Percentiles rank a stretch among this genome's conserved stretches.
Evolutionary conservation across 2,329 filamentous ascomycete species (phyloP).

Genomic region (Ophidiomyces ophidiicola): DNA sequence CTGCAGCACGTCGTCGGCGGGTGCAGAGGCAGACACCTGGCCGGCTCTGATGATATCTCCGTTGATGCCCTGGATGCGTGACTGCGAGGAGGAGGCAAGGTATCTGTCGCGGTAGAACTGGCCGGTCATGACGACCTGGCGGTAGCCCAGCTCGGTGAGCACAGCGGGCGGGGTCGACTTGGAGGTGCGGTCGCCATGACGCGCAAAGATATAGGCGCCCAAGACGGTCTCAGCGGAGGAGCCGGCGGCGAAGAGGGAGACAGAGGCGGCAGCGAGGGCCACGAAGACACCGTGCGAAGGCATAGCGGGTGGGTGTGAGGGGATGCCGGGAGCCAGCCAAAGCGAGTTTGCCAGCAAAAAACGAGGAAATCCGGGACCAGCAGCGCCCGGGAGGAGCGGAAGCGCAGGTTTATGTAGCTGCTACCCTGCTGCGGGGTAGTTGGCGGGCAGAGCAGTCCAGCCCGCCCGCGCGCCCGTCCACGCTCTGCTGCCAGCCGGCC

Average conservation of each 20-base stretch:
- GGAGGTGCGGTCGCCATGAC: conserved; percentile 77
- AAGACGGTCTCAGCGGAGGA: conserved; percentile 53
- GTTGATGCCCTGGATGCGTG: conserved; percentile 55
- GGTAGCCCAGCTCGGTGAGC: conserved; percentile 68
- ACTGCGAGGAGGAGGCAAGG: conserved; percentile 47
- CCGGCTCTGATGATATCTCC: conserved; percentile 52
- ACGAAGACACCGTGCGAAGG: conserved; percentile 1
- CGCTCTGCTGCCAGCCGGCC: too few species aligned
- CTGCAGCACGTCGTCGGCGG: conserved; percentile 64
- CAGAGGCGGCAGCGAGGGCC: conserved; percentile 14
- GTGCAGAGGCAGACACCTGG: conserved; percentile 61
- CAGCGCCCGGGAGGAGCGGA: too few species aligned
- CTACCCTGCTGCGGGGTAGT: too few species aligned
- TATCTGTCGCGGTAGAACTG: conserved; percentile 67
- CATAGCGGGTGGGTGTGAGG: neutral
- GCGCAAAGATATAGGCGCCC: conserved; percentile 75
- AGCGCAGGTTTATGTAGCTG: too few species aligned
- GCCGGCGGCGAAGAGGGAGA: conserved; percentile 16
- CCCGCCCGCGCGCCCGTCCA: too few species aligned
- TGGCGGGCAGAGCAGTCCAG: too few species aligned
- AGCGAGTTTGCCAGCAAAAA: too few species aligned
- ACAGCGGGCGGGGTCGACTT: conserved; percentile 60
- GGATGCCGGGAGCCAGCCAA: neutral
- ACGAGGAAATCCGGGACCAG: too few species aligned
- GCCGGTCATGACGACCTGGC: conserved; percentile 60